phyloP scores from a whole-genome alignment of 352 stramenopile species.

The Phytophthora nicotianae region DNA sequence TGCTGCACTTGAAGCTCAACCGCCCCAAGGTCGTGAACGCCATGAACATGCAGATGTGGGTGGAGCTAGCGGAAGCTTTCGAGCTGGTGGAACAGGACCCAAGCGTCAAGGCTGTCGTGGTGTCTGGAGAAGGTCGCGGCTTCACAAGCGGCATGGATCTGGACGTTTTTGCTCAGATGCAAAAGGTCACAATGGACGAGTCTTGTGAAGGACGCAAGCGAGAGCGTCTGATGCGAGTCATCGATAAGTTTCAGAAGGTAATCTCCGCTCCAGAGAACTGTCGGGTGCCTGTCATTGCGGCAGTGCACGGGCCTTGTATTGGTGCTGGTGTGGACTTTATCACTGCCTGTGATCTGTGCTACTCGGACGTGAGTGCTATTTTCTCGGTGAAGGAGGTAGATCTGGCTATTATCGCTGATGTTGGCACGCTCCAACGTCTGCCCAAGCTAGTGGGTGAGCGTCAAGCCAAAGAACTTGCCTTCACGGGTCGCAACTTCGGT shows the following conservation, averaged over 20 bases:
- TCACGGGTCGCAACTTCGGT: constrained; percentile 83
- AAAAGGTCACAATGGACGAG: constrained; percentile 61
- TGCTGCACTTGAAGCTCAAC: constrained; percentile 83
- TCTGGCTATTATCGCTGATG: constrained; percentile 88
- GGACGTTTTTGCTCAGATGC: constrained; percentile 81
- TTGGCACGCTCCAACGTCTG: constrained; percentile 87
- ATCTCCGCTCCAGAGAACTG: constrained; percentile 86
- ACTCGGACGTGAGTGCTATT: constrained; percentile 78
- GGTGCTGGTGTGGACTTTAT: constrained; percentile 89
- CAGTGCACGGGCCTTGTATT: constrained; percentile 82
- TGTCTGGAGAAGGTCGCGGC: constrained; percentile 76
- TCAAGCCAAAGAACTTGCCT: constrained; percentile 84
- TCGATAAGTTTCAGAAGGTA: constrained; percentile 83
- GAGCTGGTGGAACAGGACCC: constrained; percentile 64
- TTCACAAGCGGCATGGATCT: constrained; percentile 93
- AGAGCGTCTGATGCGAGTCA: constrained; percentile 78
- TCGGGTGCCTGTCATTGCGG: constrained; percentile 85
- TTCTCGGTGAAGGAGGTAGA: constrained; percentile 91
- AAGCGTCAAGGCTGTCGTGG: constrained; percentile 74
- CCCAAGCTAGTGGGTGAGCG: constrained; percentile 87
- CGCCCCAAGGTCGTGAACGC: constrained; percentile 86
- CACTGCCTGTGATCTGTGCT: constrained; percentile 86
- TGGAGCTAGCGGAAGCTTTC: constrained; percentile 75
- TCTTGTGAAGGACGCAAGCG: constrained; percentile 83
- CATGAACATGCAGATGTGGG: constrained; percentile 92